phyloP scores from a whole-genome alignment of 176 grass and related monocot genomes.

The Puccinellia tenuiflora region DNA sequence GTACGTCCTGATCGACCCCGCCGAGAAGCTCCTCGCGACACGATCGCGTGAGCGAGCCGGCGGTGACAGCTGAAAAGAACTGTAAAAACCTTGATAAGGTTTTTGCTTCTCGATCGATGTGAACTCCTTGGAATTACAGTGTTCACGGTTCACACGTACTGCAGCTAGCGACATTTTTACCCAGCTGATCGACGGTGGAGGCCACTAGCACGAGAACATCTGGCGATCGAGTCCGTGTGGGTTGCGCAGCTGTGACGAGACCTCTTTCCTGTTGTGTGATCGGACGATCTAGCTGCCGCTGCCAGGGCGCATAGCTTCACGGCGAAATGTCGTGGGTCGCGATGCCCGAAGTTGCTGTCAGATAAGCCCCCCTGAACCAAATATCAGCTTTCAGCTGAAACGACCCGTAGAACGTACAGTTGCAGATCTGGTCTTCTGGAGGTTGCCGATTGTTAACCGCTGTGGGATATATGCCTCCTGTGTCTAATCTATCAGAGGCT shows the following conservation, averaged over 20 bases:
- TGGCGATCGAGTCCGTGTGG: neutral
- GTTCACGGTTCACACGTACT: slow-evolving; percentile 3
- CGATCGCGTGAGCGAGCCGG: neutral
- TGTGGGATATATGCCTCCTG: neutral
- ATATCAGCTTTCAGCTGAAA: neutral
- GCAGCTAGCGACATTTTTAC: neutral
- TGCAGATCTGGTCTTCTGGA: neutral
- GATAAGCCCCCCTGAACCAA: neutral
- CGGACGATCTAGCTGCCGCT: neutral
- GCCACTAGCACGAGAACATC: neutral
- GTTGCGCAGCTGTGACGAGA: neutral
- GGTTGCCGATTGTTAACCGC: neutral
- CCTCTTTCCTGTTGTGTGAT: neutral
- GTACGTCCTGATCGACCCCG: neutral
- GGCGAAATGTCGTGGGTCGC: neutral
- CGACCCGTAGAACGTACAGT: neutral
- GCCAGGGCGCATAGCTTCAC: neutral
- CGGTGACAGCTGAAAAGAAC: neutral
- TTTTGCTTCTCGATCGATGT: neutral
- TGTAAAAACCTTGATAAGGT: neutral
- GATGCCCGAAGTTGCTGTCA: neutral
- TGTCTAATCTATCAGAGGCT: neutral
- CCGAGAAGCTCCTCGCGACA: slow-evolving; percentile 6
- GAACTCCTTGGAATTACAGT: neutral
- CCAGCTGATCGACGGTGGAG: neutral